Evolutionary conservation across 2,329 filamentous ascomycete species (phyloP), one percentile per base, ranked within the genome.

Genomic region (Fusarium armeniacum): DNA sequence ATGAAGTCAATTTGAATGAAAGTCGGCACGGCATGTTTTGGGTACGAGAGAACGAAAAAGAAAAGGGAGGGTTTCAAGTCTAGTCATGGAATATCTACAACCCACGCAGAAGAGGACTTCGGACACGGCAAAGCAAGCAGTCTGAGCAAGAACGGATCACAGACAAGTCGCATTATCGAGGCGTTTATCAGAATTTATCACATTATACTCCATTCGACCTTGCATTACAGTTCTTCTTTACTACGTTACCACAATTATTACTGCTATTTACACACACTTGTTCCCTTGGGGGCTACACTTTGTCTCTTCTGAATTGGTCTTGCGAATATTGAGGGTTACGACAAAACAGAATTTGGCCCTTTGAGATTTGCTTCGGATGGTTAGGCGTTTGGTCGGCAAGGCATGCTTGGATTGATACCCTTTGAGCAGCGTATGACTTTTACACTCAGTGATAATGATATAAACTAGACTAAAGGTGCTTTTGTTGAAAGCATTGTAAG

Each of bases 1-100:
- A 73, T 86, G 45, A 71, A 41, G 63, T 56, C 75, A 58, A 51
- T 49, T 47, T 53, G 64, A 54, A 52, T 47, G 30, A 52, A 56
- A 58, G 59, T 49, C 56, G 56, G 59, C 49, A 60, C 54, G 52
- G 55, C 54, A 63, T 70, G 65, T 65, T 65, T 68, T 65, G 57
- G 67, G 59, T 62, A 68, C 62, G 59, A 63, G 56, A 65, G 52
- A 58, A 54, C 44, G 43, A 55, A 53, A 54, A 44, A 40, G 45
- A 57, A 49, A 35, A 49, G 45, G 50, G 26, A 36, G 47, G 33
- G 22, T 44, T 52, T 60, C 52, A 26, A 58, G 41, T 65, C 44
- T 61, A 35, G 49, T 65, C 56, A 57, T 58, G 61, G 46, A 52
- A 65, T 62, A 30, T 30, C 28, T 11, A 53, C 66, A 57, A 67